These are phyloP conservation scores for Ambrosia artemisiifolia DNA, from an alignment of 129 eudicot species.

Conservation along the genomic window DNA sequence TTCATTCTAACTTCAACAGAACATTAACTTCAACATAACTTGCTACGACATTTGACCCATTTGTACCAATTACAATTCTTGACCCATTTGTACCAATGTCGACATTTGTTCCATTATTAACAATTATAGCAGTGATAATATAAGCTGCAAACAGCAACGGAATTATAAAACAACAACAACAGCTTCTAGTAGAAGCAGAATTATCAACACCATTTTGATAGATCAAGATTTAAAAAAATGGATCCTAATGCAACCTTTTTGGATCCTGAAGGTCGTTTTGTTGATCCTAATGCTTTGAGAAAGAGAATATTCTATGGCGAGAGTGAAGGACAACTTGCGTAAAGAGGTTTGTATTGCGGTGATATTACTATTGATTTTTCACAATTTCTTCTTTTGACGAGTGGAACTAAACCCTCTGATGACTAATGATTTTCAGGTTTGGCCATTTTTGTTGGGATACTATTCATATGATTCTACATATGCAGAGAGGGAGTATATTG, in stretches of 20 bases:
- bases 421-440: slow-evolving; percentile 45
- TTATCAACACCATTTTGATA: too few species aligned
- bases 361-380: not conserved
- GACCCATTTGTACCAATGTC: too few species aligned
- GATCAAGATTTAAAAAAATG: too few species aligned
- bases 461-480: slow-evolving; percentile 74
- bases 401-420: slow-evolving; percentile 4
- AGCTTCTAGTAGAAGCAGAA: too few species aligned
- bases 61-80: too few species aligned
- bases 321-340: slow-evolving; percentile 69
- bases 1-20: too few species aligned
- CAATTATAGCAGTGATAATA: too few species aligned
- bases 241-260: slow-evolving; percentile 57
- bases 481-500: slow-evolving; percentile 78
- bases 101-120: too few species aligned
- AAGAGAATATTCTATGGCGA: slow-evolving; percentile 93
- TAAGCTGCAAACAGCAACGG: too few species aligned
- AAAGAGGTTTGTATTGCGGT: slow-evolving; percentile 60
- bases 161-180: too few species aligned
- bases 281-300: slow-evolving; percentile 60
- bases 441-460: slow-evolving; percentile 80
- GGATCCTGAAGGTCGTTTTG: slow-evolving; percentile 82
- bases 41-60: too few species aligned
- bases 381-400: not conserved
- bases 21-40: too few species aligned